phyloP scores from a whole-genome alignment of 305 asterid genomes.

The Stenogyne calaminthoides region DNA sequence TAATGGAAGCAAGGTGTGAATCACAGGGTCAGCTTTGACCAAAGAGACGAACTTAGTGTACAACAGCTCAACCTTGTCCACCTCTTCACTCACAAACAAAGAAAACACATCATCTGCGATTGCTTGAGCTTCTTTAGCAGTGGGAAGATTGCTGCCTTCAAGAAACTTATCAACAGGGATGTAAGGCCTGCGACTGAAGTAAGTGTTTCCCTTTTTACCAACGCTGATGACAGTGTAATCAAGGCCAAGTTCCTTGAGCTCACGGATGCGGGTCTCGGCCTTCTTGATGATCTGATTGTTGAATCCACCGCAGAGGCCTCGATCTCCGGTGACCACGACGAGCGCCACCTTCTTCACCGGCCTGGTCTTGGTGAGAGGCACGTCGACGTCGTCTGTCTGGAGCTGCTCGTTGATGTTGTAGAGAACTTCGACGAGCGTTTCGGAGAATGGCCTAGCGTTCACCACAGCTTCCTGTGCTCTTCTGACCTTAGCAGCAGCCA shows the following conservation, averaged over 20 bases:
- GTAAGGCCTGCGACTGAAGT: constrained; percentile 68
- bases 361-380: constrained; percentile 72
- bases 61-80: constrained; percentile 79
- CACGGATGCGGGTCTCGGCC: constrained; percentile 61
- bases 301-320: constrained; percentile 93
- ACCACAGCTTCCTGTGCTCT: constrained; percentile 97
- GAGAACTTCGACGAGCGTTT: constrained; percentile 55
- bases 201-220: constrained; percentile 79
- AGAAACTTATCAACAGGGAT: constrained; percentile 71
- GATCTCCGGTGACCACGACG: constrained; percentile 88
- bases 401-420: constrained; percentile 93
- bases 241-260: constrained; percentile 62
- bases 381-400: constrained; percentile 70
- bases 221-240: constrained; percentile 72
- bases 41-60: constrained; percentile 86
- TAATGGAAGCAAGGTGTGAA: constrained; percentile 74
- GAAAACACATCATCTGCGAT: constrained; percentile 92
- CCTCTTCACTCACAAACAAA: constrained; percentile 76
- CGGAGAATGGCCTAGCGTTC: constrained; percentile 59
- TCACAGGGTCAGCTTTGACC: constrained; percentile 76
- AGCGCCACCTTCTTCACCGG: constrained; percentile 89
- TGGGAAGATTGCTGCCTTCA: constrained; percentile 70
- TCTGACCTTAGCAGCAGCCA: constrained; percentile 93
- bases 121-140: constrained; percentile 90
- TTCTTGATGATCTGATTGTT: constrained; percentile 67